phyloP scores from a whole-genome alignment of 345 rosid species.

The Gynandropsis gynandra region DNA sequence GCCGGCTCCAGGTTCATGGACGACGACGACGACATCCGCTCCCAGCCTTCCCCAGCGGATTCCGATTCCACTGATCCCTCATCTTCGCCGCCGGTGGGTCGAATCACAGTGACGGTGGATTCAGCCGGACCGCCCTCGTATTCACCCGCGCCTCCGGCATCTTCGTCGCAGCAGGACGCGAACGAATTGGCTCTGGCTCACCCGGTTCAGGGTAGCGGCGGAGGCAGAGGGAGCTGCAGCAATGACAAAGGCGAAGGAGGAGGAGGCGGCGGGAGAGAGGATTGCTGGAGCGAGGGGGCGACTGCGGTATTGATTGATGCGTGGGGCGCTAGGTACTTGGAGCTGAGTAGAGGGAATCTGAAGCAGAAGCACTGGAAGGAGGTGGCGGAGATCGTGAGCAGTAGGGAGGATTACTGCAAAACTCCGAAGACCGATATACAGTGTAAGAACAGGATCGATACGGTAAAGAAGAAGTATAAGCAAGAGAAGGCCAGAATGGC shows the following conservation, averaged over 20 bases:
- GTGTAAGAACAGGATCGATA: constrained; percentile 86
- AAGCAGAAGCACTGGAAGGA: constrained; percentile 81
- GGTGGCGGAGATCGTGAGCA: constrained; percentile 68
- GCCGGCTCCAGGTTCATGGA: constrained; percentile 36
- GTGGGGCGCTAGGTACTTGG: constrained; percentile 73
- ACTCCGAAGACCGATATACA: constrained; percentile 59
- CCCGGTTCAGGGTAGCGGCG: constrained; percentile 19
- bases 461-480: constrained; percentile 79
- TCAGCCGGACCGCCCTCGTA: constrained; percentile 31
- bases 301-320: constrained; percentile 67
- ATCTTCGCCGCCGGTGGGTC: constrained; percentile 35
- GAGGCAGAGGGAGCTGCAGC: too few species aligned
- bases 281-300: constrained; percentile 82
- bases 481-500: constrained; percentile 48
- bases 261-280: constrained; percentile 54
- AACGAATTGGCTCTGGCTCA: constrained; percentile 34
- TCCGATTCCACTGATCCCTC: constrained; percentile 29
- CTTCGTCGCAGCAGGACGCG: constrained; percentile 23
- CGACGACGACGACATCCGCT: constrained; percentile 51
- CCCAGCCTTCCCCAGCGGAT: constrained; percentile 30
- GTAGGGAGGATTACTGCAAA: constrained; percentile 39
- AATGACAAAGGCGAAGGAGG: constrained; percentile 12
- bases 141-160: constrained; percentile 26
- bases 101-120: constrained; percentile 42
- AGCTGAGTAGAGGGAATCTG: constrained; percentile 73